Evolutionary conservation across 495 filamentous ascomycete genomes (phyloP), one percentile per base, ranked within the genome.

Genomic region (Lasiosphaeria ovina): DNA sequence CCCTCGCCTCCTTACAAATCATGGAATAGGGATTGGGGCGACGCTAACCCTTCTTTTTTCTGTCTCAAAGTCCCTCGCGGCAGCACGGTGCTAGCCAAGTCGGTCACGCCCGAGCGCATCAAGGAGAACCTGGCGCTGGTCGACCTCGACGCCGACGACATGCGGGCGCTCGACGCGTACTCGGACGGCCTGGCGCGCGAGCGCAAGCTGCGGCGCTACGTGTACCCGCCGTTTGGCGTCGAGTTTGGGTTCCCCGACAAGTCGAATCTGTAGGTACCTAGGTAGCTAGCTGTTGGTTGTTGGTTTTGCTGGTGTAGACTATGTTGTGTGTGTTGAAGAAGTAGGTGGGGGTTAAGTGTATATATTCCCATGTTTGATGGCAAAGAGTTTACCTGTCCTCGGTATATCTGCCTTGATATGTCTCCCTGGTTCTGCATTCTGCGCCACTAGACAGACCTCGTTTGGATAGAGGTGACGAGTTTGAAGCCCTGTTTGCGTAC

Each of bases 171-270:
- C 45, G 74, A 81, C 51, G 80, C 82, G 60, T 87, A 86, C 72
- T 82, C 82, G 6, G 75, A 80, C 36, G 71, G 76, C 44, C 76
- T 92, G 59, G 77, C 79, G 24, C 83, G 81, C 60, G 81, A 75
- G 57, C 83, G 85, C 59, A 84, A 85, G 63, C 68, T 88, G 60
- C 79, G 81, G 72, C 81, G 90, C 66, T 93, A 85, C 62, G 88
- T 94, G 16, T 91, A 87, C 68, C 90, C 90, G 60, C 82, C 87
- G 3, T 94, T 93, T 71, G 89, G 89, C 3, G 77, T 90, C 17
- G 80, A 89, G 67, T 86, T 90, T 66, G 89, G 89, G 3, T 92
- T 91, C 76, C 88, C 88, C 31, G 89, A 92, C 67, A 89, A 89
- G 82, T 71, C 67, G 24, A 24, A 24, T 24, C 24, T 24, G 24